Conservation (phyloP, 2,329 filamentous ascomycete species). For the Cercospora nicotianae region DNA sequence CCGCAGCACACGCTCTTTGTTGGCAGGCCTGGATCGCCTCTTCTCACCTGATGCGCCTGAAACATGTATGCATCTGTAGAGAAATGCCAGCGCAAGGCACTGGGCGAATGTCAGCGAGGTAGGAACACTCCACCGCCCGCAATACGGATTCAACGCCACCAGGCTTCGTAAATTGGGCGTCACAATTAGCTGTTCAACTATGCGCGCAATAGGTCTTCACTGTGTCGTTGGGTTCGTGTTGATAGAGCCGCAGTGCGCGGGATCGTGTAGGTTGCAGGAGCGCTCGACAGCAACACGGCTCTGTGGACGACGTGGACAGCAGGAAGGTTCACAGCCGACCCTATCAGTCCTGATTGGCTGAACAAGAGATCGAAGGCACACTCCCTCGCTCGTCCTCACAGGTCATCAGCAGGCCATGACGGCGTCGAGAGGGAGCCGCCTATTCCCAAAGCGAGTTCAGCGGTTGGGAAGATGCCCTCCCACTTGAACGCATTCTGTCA, state of each 20-base stretch:
- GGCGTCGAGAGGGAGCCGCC: not conserved
- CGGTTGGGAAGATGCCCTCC: too few species aligned
- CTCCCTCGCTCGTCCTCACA: not conserved
- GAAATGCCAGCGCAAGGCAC: not conserved
- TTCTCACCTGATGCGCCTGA: not conserved
- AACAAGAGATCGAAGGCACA: slow-evolving; percentile 1
- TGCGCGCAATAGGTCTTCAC: not conserved
- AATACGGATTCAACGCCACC: not conserved
- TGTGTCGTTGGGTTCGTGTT: not conserved
- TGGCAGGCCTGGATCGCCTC: slow-evolving; percentile 5
- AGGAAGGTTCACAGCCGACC: not conserved
- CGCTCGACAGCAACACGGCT: not conserved
- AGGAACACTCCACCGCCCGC: not conserved
- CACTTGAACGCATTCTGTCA: not conserved
- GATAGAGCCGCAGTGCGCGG: not conserved
- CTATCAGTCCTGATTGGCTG: slow-evolving; percentile 1
- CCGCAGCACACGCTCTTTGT: not conserved
- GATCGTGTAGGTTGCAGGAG: not conserved
- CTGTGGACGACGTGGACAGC: slow-evolving; percentile 6
- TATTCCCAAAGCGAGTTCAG: too few species aligned
- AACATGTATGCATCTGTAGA: slow-evolving; percentile 23
- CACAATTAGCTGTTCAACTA: not conserved
- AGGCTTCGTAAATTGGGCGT: not conserved
- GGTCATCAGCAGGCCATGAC: not conserved
- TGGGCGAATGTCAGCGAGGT: not conserved